These are phyloP conservation scores for Aspergillus sp. DNA, from an alignment of 2,329 filamentous ascomycete genomes.

Conservation along the genomic window DNA sequence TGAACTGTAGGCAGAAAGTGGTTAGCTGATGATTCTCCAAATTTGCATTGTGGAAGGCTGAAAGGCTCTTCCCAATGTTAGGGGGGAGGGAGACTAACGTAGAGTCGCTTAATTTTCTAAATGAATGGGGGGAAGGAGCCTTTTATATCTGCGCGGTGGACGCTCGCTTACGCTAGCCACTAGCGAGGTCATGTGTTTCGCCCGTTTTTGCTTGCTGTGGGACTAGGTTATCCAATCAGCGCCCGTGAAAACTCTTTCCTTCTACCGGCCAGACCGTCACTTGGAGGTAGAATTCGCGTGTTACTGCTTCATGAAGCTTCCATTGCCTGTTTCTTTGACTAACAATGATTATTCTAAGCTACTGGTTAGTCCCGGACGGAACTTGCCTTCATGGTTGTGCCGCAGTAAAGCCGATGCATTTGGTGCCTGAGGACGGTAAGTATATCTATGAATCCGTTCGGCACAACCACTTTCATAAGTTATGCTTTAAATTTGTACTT, in stretches of 20 bases:
- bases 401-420: too few species aligned
- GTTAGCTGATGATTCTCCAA: conserved; percentile 23
- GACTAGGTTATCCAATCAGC: conserved; percentile 5
- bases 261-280: neutral
- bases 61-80: conserved; percentile 20
- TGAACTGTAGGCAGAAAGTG: conserved; percentile 41
- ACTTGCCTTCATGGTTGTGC: too few species aligned
- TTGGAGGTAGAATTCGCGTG: too few species aligned
- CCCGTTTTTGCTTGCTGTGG: conserved; percentile 18
- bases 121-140: conserved; percentile 19
- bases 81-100: conserved; percentile 37
- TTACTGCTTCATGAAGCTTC: neutral
- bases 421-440: too few species aligned
- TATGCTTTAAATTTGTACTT: too few species aligned
- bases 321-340: neutral
- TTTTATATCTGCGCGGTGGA: conserved; percentile 31
- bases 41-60: neutral
- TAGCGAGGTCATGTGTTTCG: conserved; percentile 32
- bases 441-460: too few species aligned
- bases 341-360: neutral
- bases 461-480: too few species aligned
- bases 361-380: too few species aligned
- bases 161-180: conserved; percentile 21
- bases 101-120: conserved; percentile 48
- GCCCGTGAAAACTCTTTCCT: neutral